Percentiles rank a stretch among this genome's conserved stretches.
Conservation (phyloP, 2,329 filamentous ascomycete genomes). For the Aspergillus japonicus region DNA sequence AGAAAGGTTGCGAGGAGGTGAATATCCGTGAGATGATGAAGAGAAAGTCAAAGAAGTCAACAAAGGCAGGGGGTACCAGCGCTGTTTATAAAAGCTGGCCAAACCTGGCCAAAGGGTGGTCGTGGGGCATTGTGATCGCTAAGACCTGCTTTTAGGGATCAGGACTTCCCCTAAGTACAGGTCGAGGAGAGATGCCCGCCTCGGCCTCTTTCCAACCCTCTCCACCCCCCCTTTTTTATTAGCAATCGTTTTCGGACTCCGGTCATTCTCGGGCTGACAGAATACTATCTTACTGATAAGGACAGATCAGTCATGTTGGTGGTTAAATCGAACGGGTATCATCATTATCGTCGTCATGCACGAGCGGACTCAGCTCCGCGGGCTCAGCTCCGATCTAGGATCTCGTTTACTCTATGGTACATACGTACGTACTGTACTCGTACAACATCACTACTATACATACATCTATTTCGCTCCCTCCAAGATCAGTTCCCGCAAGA, state of each 20-base stretch:
- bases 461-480: slow-evolving; percentile 11
- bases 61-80: too few relatives aligned
- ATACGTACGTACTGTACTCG: background rate
- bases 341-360: slow-evolving; percentile 13
- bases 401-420: background rate
- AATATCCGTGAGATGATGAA: background rate
- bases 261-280: too few relatives aligned
- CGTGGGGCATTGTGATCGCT: slow-evolving; percentile 33
- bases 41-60: too few relatives aligned
- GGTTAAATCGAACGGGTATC: slow-evolving; percentile 19
- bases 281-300: too few relatives aligned
- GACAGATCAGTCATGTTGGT: too few relatives aligned
- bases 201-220: slow-evolving; percentile 25
- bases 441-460: slow-evolving; percentile 1
- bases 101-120: slow-evolving; percentile 1
- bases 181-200: slow-evolving; percentile 42
- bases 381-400: too few relatives aligned
- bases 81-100: background rate
- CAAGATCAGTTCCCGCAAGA: slow-evolving; percentile 52
- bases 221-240: slow-evolving; percentile 26
- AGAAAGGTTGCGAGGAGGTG: too few relatives aligned
- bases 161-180: slow-evolving; percentile 50
- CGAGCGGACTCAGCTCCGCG: too few relatives aligned
- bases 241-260: slow-evolving; percentile 18
- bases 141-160: slow-evolving; percentile 50